Evolutionary conservation across 2,329 filamentous ascomycete species (phyloP), one percentile per base, ranked within the genome.

Genomic region (Phaeosphaeriaceae sp.): DNA sequence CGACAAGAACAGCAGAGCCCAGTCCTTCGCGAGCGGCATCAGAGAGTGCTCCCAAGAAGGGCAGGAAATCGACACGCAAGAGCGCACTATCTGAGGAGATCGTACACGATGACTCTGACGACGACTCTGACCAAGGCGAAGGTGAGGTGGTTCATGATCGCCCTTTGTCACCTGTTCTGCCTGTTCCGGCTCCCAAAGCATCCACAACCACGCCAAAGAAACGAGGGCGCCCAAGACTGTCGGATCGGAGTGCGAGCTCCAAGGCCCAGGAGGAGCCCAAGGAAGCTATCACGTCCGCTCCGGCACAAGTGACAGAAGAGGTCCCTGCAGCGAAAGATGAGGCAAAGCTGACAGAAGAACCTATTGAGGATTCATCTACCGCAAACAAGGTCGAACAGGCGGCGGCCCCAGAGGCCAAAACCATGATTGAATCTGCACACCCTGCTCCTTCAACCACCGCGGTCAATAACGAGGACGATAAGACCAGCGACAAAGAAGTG

Each of bases 11-110:
- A 13, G 48, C 24, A 19, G 48, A 27, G 47, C 48, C 31, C 27
- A 61, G n/a, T 22, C 47, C 24, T 48, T 50, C 52, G 41, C 56
- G 40, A 17, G 44, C 54, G 15, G 52, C 58, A 24, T 24, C 54
- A 1, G 48, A 60, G 1, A 58, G 63, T 11, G 48, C 59, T 27
- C 47, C 58, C 5, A 64, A 54, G 49, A 60, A 60, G 33, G 60
- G 54, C 22, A 58, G 60, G 3, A 53, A 59, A 22, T 53, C 59
- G 13, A 56, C 63, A 22, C 63, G 63, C 19, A 69, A 66, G 53
- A 67, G 66, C 36, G 61, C 51, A 7, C 33, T 69, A 20, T 68
- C 60, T 9, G 66, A 62, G 25, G 67, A 65, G 25, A 56, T 69
- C 40, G 50, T 69, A 3, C 61, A 31, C 11, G 63, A 66, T 24